Conservation (phyloP, 148 eudicot species). For the Vaccinium macrocarpon region DNA sequence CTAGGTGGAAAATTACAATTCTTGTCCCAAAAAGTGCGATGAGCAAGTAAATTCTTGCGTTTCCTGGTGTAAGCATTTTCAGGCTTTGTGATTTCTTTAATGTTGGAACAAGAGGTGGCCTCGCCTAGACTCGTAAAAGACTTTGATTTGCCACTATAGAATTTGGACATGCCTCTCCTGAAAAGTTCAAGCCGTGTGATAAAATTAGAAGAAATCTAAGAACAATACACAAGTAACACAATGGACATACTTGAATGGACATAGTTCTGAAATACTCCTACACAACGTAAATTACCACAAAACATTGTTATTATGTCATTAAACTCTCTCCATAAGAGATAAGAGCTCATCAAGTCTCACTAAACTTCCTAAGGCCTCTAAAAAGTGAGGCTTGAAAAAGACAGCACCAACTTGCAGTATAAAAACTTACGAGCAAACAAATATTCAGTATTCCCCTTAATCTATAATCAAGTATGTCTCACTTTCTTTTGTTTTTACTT, state of each 20-base stretch:
- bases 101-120: conserved; percentile 37
- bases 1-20: conserved; percentile 25
- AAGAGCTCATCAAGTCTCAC: not conserved
- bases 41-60: conserved; percentile 55
- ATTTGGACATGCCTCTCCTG: conserved; percentile 77
- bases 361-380: not conserved
- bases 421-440: not conserved
- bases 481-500: not conserved
- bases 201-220: not conserved
- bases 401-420: not conserved
- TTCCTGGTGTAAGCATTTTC: conserved; percentile 58
- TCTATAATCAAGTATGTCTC: not conserved
- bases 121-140: conserved; percentile 60
- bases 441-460: not conserved
- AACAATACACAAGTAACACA: not conserved
- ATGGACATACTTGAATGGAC: not conserved
- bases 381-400: not conserved
- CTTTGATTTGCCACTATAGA: conserved; percentile 80
- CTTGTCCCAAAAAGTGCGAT: conserved; percentile 34
- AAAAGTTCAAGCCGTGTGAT: not conserved
- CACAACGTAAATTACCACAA: too few species aligned
- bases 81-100: conserved; percentile 58
- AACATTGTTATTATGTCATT: not conserved
- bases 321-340: not conserved
- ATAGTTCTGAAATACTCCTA: not conserved